Conservation (phyloP, 176 grass and related monocot genomes). For the Puccinellia tenuiflora region DNA sequence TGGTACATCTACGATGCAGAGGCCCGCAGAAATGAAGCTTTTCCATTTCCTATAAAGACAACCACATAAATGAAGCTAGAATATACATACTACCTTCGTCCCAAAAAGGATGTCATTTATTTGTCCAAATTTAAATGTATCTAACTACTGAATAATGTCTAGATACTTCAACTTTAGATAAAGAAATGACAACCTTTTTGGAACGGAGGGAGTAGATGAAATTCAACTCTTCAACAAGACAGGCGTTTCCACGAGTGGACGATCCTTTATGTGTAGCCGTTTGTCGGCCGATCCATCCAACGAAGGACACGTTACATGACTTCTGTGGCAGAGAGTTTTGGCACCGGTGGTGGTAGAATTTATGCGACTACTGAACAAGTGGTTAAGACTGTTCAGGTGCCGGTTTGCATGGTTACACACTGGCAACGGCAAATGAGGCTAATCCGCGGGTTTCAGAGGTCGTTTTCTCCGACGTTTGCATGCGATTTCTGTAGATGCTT, state of each 20-base stretch:
- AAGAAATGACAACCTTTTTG: no score
- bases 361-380: background rate
- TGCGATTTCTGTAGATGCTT: slow-evolving; percentile 1
- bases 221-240: no score
- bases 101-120: no score
- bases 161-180: no score
- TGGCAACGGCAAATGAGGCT: background rate
- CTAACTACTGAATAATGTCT: no score
- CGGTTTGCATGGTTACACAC: background rate
- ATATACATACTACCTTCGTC: no score
- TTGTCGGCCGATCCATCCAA: background rate
- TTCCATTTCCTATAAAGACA: no score
- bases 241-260: background rate
- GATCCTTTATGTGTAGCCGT: background rate
- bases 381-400: background rate
- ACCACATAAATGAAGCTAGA: no score
- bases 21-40: no score
- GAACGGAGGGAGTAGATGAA: no score
- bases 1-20: no score
- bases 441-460: background rate
- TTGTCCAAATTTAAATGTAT: no score
- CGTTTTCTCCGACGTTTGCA: background rate
- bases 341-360: background rate
- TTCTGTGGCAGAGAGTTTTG: background rate
- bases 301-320: background rate